Percentiles rank a stretch among this genome's conserved stretches.
phyloP scores from a whole-genome alignment of 805 yeast species.

The Kluyveromyces dobzhanskii region DNA sequence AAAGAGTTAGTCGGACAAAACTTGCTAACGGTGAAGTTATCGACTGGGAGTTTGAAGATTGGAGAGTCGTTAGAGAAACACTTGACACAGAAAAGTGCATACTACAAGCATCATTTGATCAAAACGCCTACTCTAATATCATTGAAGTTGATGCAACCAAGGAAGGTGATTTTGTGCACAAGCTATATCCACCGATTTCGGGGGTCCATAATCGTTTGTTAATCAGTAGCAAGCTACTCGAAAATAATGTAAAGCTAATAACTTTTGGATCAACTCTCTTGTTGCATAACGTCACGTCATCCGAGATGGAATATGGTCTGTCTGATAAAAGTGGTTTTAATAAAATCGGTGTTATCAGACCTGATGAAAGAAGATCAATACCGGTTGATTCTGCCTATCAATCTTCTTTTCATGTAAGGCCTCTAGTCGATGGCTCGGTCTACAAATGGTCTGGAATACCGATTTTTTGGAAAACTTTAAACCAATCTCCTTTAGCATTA shows the following conservation, averaged over 20 bases:
- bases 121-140: constrained; percentile 46
- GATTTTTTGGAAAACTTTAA: constrained; percentile 57
- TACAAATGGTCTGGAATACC: constrained; percentile 62
- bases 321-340: constrained; percentile 25
- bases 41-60: constrained; percentile 93
- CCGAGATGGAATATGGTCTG: constrained; percentile 11
- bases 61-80: constrained; percentile 79
- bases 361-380: constrained; percentile 54
- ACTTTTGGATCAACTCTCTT: constrained; percentile 69
- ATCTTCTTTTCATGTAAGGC: constrained; percentile 52
- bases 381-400: constrained; percentile 66
- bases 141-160: constrained; percentile 57
- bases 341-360: constrained; percentile 35
- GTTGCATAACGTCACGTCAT: constrained; percentile 56
- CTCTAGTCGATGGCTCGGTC: constrained; percentile 40
- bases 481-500: constrained; percentile 43
- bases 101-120: constrained; percentile 54
- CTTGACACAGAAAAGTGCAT: constrained; percentile 54
- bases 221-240: constrained; percentile 60
- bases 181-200: constrained; percentile 51
- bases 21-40: constrained; percentile 42
- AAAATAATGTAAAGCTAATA: constrained; percentile 72
- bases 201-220: constrained; percentile 67
- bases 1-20: constrained; percentile 17
- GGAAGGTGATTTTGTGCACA: constrained; percentile 76